Conservation (phyloP, 2,329 filamentous ascomycete species). For the Sporothrix globosa region DNA sequence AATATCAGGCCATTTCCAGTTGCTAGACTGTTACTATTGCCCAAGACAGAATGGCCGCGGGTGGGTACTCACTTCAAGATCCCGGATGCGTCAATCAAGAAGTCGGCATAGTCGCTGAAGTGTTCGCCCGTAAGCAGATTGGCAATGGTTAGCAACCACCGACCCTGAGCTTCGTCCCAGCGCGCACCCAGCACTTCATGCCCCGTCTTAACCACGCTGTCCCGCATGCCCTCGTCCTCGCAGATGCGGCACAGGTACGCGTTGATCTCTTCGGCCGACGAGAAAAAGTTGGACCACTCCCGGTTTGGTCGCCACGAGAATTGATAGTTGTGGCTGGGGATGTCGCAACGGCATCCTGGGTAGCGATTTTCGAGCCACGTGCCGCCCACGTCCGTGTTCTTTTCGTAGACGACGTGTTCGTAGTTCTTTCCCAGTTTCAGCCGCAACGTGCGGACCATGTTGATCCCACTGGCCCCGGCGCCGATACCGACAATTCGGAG, state of each 20-base stretch:
- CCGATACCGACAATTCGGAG: constrained; percentile 52
- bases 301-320: constrained; percentile 64
- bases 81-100: constrained; percentile 55
- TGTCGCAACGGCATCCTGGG: constrained; percentile 60
- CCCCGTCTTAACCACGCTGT: constrained; percentile 47
- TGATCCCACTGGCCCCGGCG: constrained; percentile 45
- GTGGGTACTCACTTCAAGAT: constrained; percentile 54
- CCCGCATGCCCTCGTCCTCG: constrained; percentile 50
- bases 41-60: background rate
- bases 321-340: constrained; percentile 64
- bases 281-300: constrained; percentile 62
- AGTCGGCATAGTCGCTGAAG: constrained; percentile 53
- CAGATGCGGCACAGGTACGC: constrained; percentile 55
- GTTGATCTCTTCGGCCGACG: constrained; percentile 58
- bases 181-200: constrained; percentile 49
- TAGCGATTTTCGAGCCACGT: constrained; percentile 65
- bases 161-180: constrained; percentile 51
- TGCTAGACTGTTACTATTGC: constrained; percentile 41
- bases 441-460: constrained; percentile 52
- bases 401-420: constrained; percentile 58
- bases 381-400: constrained; percentile 59
- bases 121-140: constrained; percentile 46
- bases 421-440: constrained; percentile 47
- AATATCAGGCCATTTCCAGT: constrained; percentile 58
- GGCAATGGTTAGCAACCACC: constrained; percentile 50